Conservation (phyloP, 371 early-diverging fungal genomes). For the Mucor saturninus region DNA sequence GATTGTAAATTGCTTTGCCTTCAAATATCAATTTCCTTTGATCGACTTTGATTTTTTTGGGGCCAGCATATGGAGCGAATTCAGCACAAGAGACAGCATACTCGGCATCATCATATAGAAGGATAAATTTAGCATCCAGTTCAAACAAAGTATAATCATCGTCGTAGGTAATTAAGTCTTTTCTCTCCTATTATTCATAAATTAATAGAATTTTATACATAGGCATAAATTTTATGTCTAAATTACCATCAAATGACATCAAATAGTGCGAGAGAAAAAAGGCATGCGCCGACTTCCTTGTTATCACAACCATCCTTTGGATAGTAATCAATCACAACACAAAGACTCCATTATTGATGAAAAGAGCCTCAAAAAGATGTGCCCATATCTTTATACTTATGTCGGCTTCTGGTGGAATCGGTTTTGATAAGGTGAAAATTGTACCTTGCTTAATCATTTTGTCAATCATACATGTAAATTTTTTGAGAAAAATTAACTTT, state of each 20-base stretch:
- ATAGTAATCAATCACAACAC: too few relatives aligned
- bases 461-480: not conserved
- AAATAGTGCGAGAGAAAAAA: too few relatives aligned
- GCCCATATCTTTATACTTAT: constrained; percentile 14
- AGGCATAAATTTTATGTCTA: constrained; percentile 12
- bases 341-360: not conserved
- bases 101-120: constrained; percentile 13
- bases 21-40: constrained; percentile 17
- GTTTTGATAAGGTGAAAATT: constrained; percentile 8
- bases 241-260: constrained; percentile 9
- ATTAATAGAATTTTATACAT: constrained; percentile 13
- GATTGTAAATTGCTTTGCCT: constrained; percentile 8
- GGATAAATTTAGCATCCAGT: constrained; percentile 21
- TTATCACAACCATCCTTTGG: too few relatives aligned
- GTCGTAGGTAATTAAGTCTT: not conserved
- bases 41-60: constrained; percentile 10
- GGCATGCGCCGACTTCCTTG: too few relatives aligned
- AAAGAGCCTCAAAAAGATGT: constrained; percentile 9
- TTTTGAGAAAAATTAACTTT: too few relatives aligned
- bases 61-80: constrained; percentile 20
- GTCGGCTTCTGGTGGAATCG: constrained; percentile 11
- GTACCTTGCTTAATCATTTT: constrained; percentile 5
- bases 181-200: constrained; percentile 12
- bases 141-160: constrained; percentile 15
- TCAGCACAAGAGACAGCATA: constrained; percentile 12